Evolutionary conservation across 768 basidiomycete genomes (phyloP), one percentile per base, ranked within the genome.

Genomic region (Leccinellum rugosiceps): DNA sequence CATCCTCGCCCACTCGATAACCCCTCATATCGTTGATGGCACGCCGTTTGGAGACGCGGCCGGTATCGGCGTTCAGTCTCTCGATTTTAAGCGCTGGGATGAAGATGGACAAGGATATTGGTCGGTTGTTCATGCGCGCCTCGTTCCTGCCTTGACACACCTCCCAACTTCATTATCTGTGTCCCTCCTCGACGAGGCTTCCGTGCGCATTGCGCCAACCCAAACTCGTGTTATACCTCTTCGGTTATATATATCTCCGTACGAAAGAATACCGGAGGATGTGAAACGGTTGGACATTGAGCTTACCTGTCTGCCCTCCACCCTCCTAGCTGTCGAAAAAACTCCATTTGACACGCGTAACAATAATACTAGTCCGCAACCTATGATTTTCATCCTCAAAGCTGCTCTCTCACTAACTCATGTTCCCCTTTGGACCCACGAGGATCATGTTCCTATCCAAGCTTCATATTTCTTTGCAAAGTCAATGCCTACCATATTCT

Each of bases 1-100:
- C 32, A 76, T 82, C 46, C 59, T 76, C 4, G 73, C 81, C 15
- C 82, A 85, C 55, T 80, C 86, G 48, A 74, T 91, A 3, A 49
- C 79, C 3, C 83, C 83, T 34, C 84, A 93, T 69, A 86, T 94
- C 60, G 76, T 94, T 1, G 82, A 84, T 56, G 93, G 92, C 0
- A 82, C 78, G 63, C 80, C 89, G 0, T 89, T 93, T 65, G 93
- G 93, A 3, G 71, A 83, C 26, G 83, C 83, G 6, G 50, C 90
- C 3, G 90, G 90, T 2, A 60, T 94, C 3, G 87, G 81, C 1
- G 56, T 91, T 15, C 79, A 82, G 35, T 83, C 80, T 61, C 58
- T 70, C 11, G 68, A 72, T 61, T 63, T 65, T 28, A 56, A 55
- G 26, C 34, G 1, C 15, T 9, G 2, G 43, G 19, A 15, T 4